A percentile compares a stretch with the other conserved stretches of the same genome.
Evolutionary conservation across 1,284 basidiomycete species (phyloP).

Genomic region (Earliella scabrosa): DNA sequence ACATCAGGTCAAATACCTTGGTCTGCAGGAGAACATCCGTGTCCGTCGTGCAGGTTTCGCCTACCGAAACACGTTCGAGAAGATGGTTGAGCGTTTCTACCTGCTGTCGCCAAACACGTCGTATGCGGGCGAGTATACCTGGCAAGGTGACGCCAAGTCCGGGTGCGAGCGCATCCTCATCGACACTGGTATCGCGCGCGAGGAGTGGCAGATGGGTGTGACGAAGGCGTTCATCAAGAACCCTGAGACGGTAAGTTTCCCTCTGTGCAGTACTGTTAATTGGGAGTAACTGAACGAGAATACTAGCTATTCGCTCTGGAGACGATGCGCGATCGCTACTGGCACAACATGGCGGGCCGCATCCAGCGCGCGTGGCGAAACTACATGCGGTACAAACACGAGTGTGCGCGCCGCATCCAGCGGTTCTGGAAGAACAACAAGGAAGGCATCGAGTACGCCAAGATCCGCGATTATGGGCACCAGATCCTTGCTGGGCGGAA

Average conservation of each 20-base stretch:
- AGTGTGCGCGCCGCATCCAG: constrained; percentile 95
- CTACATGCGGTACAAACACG: constrained; percentile 94
- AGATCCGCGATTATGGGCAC: constrained; percentile 93
- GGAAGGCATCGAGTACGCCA: constrained; percentile 87
- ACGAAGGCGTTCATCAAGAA: constrained; percentile 99
- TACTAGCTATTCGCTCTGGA: constrained; percentile 95
- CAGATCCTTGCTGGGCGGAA: constrained; percentile 91
- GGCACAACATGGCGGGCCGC: constrained; percentile 99
- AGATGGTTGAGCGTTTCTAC: constrained; percentile 99
- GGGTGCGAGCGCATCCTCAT: constrained; percentile 94
- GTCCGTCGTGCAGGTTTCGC: constrained; percentile 98
- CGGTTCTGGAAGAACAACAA: constrained; percentile 99
- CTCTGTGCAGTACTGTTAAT: no score
- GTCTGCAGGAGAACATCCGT: constrained; percentile 98
- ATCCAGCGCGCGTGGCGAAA: constrained; percentile 98
- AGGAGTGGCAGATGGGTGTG: constrained; percentile 99
- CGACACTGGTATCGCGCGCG: constrained; percentile 94
- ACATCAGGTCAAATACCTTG: constrained; percentile 99
- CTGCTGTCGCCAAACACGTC: constrained; percentile 94
- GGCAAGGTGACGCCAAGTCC: constrained; percentile 89
- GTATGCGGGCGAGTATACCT: constrained; percentile 98
- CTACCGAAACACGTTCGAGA: constrained; percentile 97
- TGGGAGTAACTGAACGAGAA: no score
- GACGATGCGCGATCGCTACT: constrained; percentile 98
- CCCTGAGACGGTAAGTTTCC: constrained; percentile 84